These are phyloP conservation scores for Fusarium sp. DNA, from an alignment of 2,329 filamentous ascomycete genomes.

Conservation along the genomic window DNA sequence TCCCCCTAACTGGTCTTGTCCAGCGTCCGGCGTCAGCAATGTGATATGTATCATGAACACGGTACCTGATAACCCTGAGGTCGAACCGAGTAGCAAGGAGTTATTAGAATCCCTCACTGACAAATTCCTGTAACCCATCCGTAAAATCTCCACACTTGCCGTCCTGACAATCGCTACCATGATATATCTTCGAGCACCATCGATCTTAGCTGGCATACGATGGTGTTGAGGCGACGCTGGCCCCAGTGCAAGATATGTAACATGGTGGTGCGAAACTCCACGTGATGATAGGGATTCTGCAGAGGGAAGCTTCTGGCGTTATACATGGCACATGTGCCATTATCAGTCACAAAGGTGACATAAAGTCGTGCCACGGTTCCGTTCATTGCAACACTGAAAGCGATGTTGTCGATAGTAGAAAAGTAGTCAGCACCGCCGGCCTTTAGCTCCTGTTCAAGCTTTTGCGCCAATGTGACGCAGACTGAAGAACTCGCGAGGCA, in stretches of 20 bases:
- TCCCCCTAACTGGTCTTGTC: too few relatives aligned
- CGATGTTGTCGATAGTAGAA: background rate
- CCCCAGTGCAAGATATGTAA: background rate
- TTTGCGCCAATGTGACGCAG: background rate
- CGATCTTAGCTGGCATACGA: too few relatives aligned
- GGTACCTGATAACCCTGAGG: too few relatives aligned
- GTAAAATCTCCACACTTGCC: too few relatives aligned
- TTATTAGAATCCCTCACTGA: too few relatives aligned
- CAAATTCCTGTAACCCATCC: too few relatives aligned
- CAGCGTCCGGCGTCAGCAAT: too few relatives aligned
- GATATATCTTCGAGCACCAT: too few relatives aligned
- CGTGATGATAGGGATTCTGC: background rate
- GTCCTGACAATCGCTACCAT: too few relatives aligned
- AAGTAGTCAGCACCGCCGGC: background rate
- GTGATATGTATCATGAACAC: too few relatives aligned
- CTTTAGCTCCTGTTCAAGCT: background rate
- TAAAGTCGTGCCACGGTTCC: slow-evolving; percentile 1
- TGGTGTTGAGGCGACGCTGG: background rate
- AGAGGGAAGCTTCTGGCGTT: background rate
- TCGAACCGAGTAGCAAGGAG: too few relatives aligned
- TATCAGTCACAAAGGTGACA: background rate
- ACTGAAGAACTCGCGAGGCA: background rate
- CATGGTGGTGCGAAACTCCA: background rate
- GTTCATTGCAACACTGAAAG: slow-evolving; percentile 1
- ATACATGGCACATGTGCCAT: background rate